phyloP scores from a whole-genome alignment of 768 basidiomycete species.

The Suillus sp. region DNA sequence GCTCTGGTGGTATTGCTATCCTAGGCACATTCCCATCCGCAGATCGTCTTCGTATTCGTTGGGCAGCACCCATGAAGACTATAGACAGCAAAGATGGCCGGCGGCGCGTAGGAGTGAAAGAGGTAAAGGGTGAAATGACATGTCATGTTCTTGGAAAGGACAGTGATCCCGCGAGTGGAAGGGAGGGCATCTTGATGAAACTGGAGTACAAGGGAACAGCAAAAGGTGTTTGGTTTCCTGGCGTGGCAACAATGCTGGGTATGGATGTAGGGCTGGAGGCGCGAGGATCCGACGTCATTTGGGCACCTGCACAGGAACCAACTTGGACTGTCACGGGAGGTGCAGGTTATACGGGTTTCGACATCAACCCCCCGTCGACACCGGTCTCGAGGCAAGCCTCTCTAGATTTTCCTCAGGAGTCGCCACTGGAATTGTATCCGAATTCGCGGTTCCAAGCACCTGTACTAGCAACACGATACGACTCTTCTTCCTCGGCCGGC shows the following conservation, averaged over 20 bases:
- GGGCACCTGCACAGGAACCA: constrained; percentile 53
- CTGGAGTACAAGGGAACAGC: constrained; percentile 74
- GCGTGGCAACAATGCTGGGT: constrained; percentile 79
- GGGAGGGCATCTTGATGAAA: constrained; percentile 61
- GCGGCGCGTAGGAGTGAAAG: constrained; percentile 68
- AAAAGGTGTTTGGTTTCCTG: constrained; percentile 79
- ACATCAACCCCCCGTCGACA: constrained; percentile 47
- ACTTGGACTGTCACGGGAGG: constrained; percentile 68
- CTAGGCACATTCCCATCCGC: constrained; percentile 79
- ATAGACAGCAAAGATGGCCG: constrained; percentile 53
- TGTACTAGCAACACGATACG: constrained; percentile 36
- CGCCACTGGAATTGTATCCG: constrained; percentile 21
- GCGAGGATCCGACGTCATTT: constrained; percentile 67
- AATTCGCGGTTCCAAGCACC: constrained; percentile 25
- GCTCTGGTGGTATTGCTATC: constrained; percentile 65
- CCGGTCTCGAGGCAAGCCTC: constrained; percentile 50
- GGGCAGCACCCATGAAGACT: constrained; percentile 66
- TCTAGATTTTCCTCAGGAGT: constrained; percentile 43
- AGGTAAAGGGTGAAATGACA: constrained; percentile 67
- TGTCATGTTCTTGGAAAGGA: constrained; percentile 58
- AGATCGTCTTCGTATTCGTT: constrained; percentile 73
- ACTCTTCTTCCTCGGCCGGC: constrained; percentile 37
- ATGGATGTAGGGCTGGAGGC: constrained; percentile 73
- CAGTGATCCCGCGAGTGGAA: constrained; percentile 37
- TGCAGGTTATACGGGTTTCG: constrained; percentile 71